phyloP scores from a whole-genome alignment of 805 yeast genomes.

The Lipomyces japonicus region DNA sequence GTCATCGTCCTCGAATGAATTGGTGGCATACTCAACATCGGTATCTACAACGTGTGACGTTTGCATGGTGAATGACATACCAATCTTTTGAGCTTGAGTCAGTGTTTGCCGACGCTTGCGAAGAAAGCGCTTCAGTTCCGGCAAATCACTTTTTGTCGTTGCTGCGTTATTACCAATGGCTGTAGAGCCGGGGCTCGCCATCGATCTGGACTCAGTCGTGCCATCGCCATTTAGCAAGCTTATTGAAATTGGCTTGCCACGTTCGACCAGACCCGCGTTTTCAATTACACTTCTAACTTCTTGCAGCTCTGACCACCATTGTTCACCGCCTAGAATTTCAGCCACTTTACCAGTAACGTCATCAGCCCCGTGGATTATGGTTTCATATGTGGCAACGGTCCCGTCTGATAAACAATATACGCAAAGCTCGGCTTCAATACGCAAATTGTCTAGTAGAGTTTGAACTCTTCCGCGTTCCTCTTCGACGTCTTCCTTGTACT shows the following conservation, averaged over 20 bases:
- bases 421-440: conserved; percentile 79
- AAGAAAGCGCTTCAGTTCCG: conserved; percentile 16
- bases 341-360: conserved; percentile 49
- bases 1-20: conserved; percentile 31
- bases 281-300: conserved; percentile 48
- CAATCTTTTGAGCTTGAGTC: conserved; percentile 68
- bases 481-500: conserved; percentile 59
- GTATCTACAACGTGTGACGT: conserved; percentile 49
- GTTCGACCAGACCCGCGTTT: conserved; percentile 21
- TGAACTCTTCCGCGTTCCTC: conserved; percentile 64
- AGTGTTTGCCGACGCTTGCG: conserved; percentile 40
- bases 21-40: conserved; percentile 31
- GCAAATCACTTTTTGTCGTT: conserved; percentile 13
- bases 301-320: conserved; percentile 79
- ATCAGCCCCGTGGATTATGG: conserved; percentile 65
- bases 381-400: conserved; percentile 58
- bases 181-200: conserved; percentile 1
- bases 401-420: conserved; percentile 65
- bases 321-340: conserved; percentile 52
- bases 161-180: conserved; percentile 6
- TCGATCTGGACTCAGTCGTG: conserved; percentile 15
- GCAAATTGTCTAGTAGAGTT: conserved; percentile 63
- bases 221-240: conserved; percentile 23
- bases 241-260: conserved; percentile 25
- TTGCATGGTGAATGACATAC: conserved; percentile 75